Base-by-base conservation (phyloP, 2,329 filamentous ascomycete species). In the Didymella exigua region DNA sequence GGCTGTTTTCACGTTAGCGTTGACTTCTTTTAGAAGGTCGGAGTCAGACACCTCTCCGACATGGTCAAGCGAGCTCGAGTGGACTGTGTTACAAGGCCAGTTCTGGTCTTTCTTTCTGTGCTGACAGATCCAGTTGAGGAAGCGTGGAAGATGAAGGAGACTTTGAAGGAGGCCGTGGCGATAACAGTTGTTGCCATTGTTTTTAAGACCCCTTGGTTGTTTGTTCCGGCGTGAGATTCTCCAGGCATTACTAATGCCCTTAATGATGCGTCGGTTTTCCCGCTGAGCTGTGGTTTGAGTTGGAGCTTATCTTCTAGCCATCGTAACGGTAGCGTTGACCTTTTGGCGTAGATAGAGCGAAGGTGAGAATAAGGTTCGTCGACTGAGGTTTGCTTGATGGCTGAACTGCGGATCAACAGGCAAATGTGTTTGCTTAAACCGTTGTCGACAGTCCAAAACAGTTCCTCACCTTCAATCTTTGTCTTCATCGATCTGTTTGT, bases 71-170 rank as follows among this genome's bases (percentile, higher is more conserved):
- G 24, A 26, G 5, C 9, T 26, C 24, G 24, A 26, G 9, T 26
- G 36, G 8, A 2, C 36, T 23, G 5, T 4, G 10, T 26, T 33
- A 21, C 45, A 49, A 11, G 45, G 45, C 45, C 45, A 49, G 18
- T 40, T 23, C 14, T 24, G 8, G n/a, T 27, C 37, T 33, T n/a
- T 14, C 5, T 48, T 37, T 11, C 44, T 42, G 19, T 43, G 34
- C 19, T 50, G 24, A 42, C 19, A 11, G 26, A 58, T 41, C 37
- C 46, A 49, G 19, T 49, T 42, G 3, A 41, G 9, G 11, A 49
- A 27, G 16, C n/a, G 31, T 8, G 29, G 46, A 6, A 42, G 5
- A 34, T 49, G 36, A 2, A 23, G 6, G 5, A 42, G 36, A 13
- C 11, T 26, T 6, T 49, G 37, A 8, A 49, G 16, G 7, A 37